Conservation (phyloP, 2,329 filamentous ascomycete species). For the Pseudopithomyces chartarum region DNA sequence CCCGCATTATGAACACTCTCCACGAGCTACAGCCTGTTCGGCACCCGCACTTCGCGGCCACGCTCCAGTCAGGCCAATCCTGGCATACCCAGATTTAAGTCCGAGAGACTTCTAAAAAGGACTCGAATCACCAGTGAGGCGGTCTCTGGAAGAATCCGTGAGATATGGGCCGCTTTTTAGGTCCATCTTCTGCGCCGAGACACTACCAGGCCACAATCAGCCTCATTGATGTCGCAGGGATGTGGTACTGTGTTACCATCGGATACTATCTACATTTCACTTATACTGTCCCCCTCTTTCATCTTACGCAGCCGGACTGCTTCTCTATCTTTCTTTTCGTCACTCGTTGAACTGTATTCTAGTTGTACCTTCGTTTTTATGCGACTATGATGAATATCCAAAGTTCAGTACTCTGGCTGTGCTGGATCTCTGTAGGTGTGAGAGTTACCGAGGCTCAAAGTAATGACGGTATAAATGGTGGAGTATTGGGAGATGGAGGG, state of each 20-base stretch:
- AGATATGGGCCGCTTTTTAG: conserved; percentile 15
- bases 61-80: background rate
- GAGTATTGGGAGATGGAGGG: background rate
- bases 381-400: conserved; percentile 15
- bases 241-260: conserved; percentile 10
- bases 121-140: background rate
- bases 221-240: conserved; percentile 7
- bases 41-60: conserved; percentile 1
- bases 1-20: conserved; percentile 3
- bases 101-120: background rate
- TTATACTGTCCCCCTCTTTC: conserved; percentile 6
- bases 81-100: background rate
- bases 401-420: conserved; percentile 20
- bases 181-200: conserved; percentile 12
- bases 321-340: conserved; percentile 8
- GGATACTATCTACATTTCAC: background rate
- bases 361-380: conserved; percentile 6
- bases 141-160: conserved; percentile 6
- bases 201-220: conserved; percentile 2
- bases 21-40: conserved; percentile 15
- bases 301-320: conserved; percentile 8
- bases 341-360: conserved; percentile 7
- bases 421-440: conserved; percentile 21
- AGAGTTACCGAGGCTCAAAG: conserved; percentile 13
- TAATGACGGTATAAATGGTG: conserved; percentile 6